Base-by-base conservation (phyloP, 2,329 filamentous ascomycete genomes). In the Colletotrichum coccodes region DNA sequence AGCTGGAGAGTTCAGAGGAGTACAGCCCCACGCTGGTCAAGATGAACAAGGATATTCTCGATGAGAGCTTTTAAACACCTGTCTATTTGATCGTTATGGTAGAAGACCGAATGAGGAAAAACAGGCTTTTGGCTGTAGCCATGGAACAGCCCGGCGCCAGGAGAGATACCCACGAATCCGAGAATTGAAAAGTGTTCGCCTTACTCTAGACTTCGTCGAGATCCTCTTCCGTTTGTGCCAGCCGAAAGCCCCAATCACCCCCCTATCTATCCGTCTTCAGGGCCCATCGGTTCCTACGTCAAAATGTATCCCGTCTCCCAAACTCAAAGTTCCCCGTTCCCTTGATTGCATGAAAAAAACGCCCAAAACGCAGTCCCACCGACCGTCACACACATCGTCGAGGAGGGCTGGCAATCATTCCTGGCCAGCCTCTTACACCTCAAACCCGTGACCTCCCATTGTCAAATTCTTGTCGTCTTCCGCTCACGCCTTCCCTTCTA, bases 11-110 rank as follows among this genome's bases (percentile, higher is more conserved):
- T 28, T 81, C 82, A 2, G 88, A 90, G 75, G 88, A 90, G 75
- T 88, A 90, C 74, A 91, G 89, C 72, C 90, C 89, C 4, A 89
- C 87, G 0, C 85, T 91, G 82, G 87, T 91, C 49, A 90, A 89
- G 79, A 88, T 90, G 85, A 90, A 86, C 71, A 81, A 89, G 60
- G 83, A 90, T 73, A 85, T 90, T 53, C 76, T 90, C 50, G 85
- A 91, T 72, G 88, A 91, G 73, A 90, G 87, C 26, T 91, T 91
- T 72, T 91, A 79, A 54, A 8, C 26, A 16, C 16, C n/a, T 23
- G 50, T 23, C 12, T 36, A 26, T 16, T 60, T 59, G 65, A 28
- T 47, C 26, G 23, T 30, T 32, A 2, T 40, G 53, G 21, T 30
- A 21, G 16, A n/a, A 18, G 26, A 9, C 21, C 5, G 40, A 21